phyloP scores from a whole-genome alignment of 2,329 filamentous ascomycete genomes.

The Capronia americana region DNA sequence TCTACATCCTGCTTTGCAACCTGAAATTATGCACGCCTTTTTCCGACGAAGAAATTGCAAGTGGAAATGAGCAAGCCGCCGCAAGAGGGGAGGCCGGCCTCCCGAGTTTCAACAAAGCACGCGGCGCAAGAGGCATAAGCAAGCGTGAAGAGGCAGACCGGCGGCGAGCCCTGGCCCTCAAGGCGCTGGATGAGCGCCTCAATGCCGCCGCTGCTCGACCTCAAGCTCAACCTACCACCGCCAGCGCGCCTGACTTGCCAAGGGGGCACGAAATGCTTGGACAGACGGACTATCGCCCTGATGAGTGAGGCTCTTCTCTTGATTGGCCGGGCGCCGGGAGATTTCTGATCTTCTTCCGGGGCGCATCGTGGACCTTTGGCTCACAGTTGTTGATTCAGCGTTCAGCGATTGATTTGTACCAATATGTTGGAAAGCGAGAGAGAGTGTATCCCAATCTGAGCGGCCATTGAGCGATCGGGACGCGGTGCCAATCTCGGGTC shows the following conservation, averaged over 20 bases:
- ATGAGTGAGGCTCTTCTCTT: slow-evolving; percentile 40
- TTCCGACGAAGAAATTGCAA: slow-evolving; percentile 77
- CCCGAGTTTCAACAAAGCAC: slow-evolving; percentile 63
- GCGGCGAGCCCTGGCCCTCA: slow-evolving; percentile 84
- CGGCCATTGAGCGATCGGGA: not conserved
- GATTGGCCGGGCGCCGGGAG: not conserved
- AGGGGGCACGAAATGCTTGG: slow-evolving; percentile 42
- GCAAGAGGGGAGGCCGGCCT: slow-evolving; percentile 67
- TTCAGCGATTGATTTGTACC: slow-evolving; percentile 3
- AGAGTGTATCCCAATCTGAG: not conserved
- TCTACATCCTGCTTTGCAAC: slow-evolving; percentile 77
- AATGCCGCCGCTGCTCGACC: slow-evolving; percentile 74
- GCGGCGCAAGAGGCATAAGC: slow-evolving; percentile 58
- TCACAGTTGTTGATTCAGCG: not conserved
- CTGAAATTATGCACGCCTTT: slow-evolving; percentile 84
- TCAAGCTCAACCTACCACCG: slow-evolving; percentile 46
- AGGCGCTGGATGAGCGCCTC: slow-evolving; percentile 88
- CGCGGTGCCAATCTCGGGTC: slow-evolving; percentile 5
- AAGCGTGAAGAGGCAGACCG: slow-evolving; percentile 91
- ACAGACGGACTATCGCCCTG: slow-evolving; percentile 52
- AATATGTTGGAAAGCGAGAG: slow-evolving; percentile 2
- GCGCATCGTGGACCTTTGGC: not conserved
- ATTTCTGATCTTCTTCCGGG: not conserved
- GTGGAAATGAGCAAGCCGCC: slow-evolving; percentile 73
- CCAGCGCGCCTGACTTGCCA: slow-evolving; percentile 42